Evolutionary conservation across 2,329 filamentous ascomycete species (phyloP).

Genomic region (Capronia epimyces): DNA sequence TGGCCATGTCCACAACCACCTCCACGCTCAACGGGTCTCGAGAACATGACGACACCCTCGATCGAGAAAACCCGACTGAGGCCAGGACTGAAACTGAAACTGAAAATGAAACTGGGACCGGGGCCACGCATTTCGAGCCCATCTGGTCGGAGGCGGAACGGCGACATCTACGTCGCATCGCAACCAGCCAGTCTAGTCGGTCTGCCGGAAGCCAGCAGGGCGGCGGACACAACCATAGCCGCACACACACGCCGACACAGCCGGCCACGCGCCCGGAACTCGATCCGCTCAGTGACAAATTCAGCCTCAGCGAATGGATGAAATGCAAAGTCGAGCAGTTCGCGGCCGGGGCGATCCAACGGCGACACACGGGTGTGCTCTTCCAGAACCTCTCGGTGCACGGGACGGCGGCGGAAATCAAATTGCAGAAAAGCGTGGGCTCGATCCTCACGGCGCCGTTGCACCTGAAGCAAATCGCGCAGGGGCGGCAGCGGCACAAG

Average conservation of each 20-base stretch:
- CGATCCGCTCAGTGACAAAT: neutral
- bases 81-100: too few species aligned
- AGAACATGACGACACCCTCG: neutral
- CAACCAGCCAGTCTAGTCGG: neutral
- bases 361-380: conserved; percentile 61
- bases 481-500: conserved; percentile 42
- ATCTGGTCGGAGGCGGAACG: neutral
- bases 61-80: too few species aligned
- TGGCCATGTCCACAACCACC: neutral
- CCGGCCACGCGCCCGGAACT: neutral
- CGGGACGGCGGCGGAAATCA: conserved; percentile 57
- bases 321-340: neutral
- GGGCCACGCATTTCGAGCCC: neutral
- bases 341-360: conserved; percentile 40
- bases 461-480: conserved; percentile 52
- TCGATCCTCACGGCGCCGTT: conserved; percentile 56
- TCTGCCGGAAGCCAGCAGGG: neutral
- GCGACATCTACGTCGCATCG: neutral
- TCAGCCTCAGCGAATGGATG: neutral
- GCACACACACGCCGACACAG: too few species aligned
- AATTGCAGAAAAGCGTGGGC: conserved; percentile 62
- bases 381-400: conserved; percentile 63
- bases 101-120: too few species aligned
- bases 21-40: neutral
- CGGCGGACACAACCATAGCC: neutral